phyloP scores from a whole-genome alignment of 768 basidiomycete species.

The Sporobolomyces phaffii region DNA sequence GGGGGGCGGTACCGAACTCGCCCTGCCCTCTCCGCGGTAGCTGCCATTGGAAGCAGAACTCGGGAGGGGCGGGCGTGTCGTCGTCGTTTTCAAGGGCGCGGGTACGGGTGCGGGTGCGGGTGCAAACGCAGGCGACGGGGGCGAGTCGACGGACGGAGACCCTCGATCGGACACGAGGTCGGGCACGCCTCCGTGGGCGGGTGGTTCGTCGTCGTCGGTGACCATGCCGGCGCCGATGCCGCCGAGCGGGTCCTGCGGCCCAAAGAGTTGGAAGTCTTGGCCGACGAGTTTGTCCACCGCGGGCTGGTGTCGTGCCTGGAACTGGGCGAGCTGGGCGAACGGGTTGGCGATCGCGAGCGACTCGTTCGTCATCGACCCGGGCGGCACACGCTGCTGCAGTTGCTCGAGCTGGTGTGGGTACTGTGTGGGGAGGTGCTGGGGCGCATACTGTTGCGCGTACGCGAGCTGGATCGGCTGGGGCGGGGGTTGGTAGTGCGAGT shows the following conservation, averaged over 20 bases:
- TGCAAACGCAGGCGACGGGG: slow-evolving; percentile 1
- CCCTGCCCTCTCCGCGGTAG: slow-evolving; percentile 7
- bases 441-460: background rate
- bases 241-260: slow-evolving; percentile 1
- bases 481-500: slow-evolving; percentile 13
- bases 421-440: background rate
- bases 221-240: background rate
- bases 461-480: slow-evolving; percentile 14
- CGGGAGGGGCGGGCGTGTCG: background rate
- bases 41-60: background rate
- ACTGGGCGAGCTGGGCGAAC: background rate
- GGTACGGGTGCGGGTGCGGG: background rate
- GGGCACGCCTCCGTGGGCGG: background rate
- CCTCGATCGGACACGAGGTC: slow-evolving; percentile 26
- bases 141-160: background rate
- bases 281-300: background rate
- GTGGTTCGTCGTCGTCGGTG: background rate
- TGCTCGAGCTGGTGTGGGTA: slow-evolving; percentile 7
- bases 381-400: background rate
- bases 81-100: background rate
- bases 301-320: background rate
- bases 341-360: slow-evolving; percentile 8
- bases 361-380: slow-evolving; percentile 1
- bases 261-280: slow-evolving; percentile 29
- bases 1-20: slow-evolving; percentile 13